Conservation (phyloP, 1,284 basidiomycete species). For the Cryptococcus sp. region DNA sequence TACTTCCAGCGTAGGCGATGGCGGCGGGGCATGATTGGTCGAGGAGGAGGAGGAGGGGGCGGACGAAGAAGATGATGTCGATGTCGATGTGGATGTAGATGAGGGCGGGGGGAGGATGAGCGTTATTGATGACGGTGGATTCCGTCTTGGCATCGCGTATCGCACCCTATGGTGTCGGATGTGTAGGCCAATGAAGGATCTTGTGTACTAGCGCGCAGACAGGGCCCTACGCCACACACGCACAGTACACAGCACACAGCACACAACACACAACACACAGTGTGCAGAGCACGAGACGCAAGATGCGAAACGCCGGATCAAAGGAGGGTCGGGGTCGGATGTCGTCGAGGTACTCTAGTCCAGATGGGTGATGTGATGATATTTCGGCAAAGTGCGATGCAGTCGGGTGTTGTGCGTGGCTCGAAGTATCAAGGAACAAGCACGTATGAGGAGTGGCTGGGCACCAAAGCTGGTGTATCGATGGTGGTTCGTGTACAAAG, state of each 20-base stretch:
- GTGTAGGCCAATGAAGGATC: not conserved
- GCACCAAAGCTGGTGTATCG: too few species aligned
- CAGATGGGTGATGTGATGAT: not conserved
- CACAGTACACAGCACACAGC: too few species aligned
- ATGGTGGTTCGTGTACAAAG: too few species aligned
- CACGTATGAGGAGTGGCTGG: too few species aligned
- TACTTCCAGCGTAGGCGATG: constrained; percentile 30
- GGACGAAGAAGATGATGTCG: not conserved
- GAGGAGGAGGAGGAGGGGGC: not conserved
- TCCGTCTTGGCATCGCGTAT: constrained; percentile 29
- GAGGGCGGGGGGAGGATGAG: constrained; percentile 33
- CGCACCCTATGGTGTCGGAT: not conserved
- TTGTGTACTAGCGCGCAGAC: not conserved
- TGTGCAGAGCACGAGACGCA: too few species aligned
- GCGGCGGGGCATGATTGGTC: not conserved
- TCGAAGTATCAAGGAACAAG: too few species aligned
- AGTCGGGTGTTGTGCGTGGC: too few species aligned
- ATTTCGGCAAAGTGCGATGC: too few species aligned
- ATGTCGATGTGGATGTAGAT: not conserved
- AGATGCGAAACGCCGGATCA: not conserved
- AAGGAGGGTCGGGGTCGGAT: constrained; percentile 3
- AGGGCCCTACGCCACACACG: not conserved
- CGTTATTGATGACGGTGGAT: constrained; percentile 27
- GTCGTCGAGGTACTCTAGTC: not conserved
- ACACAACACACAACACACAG: too few species aligned